phyloP scores from a whole-genome alignment of 2,329 filamentous ascomycete species.

The Emericellopsis cladophorae region DNA sequence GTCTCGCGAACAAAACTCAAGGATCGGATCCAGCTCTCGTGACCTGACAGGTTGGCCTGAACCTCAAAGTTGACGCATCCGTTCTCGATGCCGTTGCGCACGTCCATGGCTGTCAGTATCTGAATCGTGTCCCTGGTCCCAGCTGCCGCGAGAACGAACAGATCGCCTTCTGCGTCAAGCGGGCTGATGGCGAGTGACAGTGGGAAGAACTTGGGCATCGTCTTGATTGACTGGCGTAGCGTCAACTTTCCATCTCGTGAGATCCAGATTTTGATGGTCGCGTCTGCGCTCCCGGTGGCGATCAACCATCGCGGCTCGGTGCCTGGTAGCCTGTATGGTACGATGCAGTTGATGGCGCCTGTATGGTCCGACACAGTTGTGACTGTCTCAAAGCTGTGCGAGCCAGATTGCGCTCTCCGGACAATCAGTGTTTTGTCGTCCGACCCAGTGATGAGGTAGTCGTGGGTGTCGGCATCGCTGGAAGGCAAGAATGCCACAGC shows the following conservation, averaged over 20 bases:
- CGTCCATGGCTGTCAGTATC: slow-evolving; percentile 44
- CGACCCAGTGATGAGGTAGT: slow-evolving; percentile 63
- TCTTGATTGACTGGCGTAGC: slow-evolving; percentile 58
- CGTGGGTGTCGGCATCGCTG: slow-evolving; percentile 27
- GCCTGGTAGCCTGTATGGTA: slow-evolving; percentile 22
- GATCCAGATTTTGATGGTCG: slow-evolving; percentile 58
- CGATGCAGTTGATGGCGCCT: slow-evolving; percentile 62
- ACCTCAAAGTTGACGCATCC: slow-evolving; percentile 43
- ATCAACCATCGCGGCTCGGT: slow-evolving; percentile 33
- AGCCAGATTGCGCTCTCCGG: slow-evolving; percentile 38
- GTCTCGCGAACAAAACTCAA: slow-evolving; percentile 63
- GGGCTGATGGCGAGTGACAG: slow-evolving; percentile 58
- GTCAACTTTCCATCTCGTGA: slow-evolving; percentile 34
- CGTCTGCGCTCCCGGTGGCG: slow-evolving; percentile 72
- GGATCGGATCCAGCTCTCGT: slow-evolving; percentile 90
- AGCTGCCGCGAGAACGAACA: slow-evolving; percentile 64
- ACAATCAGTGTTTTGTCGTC: slow-evolving; percentile 67
- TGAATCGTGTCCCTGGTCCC: slow-evolving; percentile 78
- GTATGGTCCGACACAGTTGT: slow-evolving; percentile 48
- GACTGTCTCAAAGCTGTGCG: slow-evolving; percentile 22
- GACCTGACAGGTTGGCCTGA: slow-evolving; percentile 69
- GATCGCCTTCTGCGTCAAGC: slow-evolving; percentile 37
- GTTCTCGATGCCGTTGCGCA: slow-evolving; percentile 1
- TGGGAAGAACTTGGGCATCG: slow-evolving; percentile 71
- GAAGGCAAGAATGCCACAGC: slow-evolving; percentile 64